phyloP scores from a whole-genome alignment of 345 rosid species.

The Clausena lansium region DNA sequence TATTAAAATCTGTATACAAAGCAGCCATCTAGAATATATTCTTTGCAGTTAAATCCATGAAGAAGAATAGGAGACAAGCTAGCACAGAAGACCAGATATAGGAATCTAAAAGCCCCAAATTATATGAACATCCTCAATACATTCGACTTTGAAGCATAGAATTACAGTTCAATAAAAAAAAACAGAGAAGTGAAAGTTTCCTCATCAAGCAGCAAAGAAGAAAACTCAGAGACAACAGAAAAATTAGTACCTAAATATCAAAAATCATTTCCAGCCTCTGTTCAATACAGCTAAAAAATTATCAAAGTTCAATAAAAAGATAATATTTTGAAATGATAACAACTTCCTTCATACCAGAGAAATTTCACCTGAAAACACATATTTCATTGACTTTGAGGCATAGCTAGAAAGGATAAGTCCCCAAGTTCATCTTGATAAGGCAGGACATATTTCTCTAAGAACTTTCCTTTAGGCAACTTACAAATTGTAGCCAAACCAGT shows the following conservation, averaged over 20 bases:
- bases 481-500: conserved; percentile 12
- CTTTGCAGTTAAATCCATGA: background rate
- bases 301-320: background rate
- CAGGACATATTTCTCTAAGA: conserved; percentile 20
- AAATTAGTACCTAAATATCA: background rate
- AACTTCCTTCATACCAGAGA: background rate
- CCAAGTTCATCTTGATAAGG: conserved; percentile 26
- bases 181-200: background rate
- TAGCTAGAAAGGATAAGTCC: background rate
- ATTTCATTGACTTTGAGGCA: background rate
- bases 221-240: too few relatives aligned
- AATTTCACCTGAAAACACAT: background rate
- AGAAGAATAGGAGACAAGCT: background rate
- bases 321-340: background rate
- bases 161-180: background rate
- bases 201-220: background rate
- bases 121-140: background rate
- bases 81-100: background rate
- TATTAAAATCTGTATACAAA: background rate
- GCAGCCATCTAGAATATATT: background rate
- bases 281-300: background rate
- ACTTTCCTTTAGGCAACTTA: conserved; percentile 15
- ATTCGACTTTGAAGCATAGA: background rate
- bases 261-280: background rate
- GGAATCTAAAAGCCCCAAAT: background rate